A percentile compares a stretch with the other conserved stretches of the same genome.
Evolutionary conservation across 2,329 filamentous ascomycete species (phyloP).

Genomic region (Furcasterigmium furcatum): DNA sequence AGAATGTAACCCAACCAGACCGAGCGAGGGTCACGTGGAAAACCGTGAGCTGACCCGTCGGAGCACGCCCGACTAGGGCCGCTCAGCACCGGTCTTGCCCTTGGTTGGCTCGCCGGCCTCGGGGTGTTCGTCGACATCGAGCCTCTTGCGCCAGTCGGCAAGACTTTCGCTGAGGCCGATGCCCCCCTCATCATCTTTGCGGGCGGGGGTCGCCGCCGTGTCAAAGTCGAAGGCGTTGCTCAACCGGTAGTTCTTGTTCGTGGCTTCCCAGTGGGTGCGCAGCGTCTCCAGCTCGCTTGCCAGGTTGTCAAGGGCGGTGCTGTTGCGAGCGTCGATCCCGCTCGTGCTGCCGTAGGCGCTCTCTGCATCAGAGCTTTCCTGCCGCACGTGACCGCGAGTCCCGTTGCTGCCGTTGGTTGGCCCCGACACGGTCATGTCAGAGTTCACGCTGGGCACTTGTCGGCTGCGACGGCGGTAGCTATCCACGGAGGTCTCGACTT

Average conservation of each 20-base stretch:
- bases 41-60: slow-evolving; percentile 14
- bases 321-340: slow-evolving; percentile 47
- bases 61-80: slow-evolving; percentile 14
- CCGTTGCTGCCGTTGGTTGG: slow-evolving; percentile 29
- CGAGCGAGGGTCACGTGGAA: background rate
- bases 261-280: slow-evolving; percentile 90
- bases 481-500: slow-evolving; percentile 90
- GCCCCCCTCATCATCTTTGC: slow-evolving; percentile 40
- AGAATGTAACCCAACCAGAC: background rate
- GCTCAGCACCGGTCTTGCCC: slow-evolving; percentile 13
- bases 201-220: slow-evolving; percentile 17
- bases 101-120: slow-evolving; percentile 7
- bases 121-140: slow-evolving; percentile 52
- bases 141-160: slow-evolving; percentile 75
- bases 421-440: slow-evolving; percentile 29
- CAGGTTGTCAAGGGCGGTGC: slow-evolving; percentile 78
- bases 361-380: slow-evolving; percentile 57
- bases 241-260: slow-evolving; percentile 90
- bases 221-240: slow-evolving; percentile 91
- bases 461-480: slow-evolving; percentile 83
- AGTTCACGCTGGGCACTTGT: slow-evolving; percentile 49
- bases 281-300: slow-evolving; percentile 90
- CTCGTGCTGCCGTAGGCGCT: slow-evolving; percentile 57
- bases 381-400: slow-evolving; percentile 39
- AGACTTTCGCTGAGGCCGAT: slow-evolving; percentile 66